Conservation (phyloP, 1,284 basidiomycete species). For the Moesziomyces sp. region DNA sequence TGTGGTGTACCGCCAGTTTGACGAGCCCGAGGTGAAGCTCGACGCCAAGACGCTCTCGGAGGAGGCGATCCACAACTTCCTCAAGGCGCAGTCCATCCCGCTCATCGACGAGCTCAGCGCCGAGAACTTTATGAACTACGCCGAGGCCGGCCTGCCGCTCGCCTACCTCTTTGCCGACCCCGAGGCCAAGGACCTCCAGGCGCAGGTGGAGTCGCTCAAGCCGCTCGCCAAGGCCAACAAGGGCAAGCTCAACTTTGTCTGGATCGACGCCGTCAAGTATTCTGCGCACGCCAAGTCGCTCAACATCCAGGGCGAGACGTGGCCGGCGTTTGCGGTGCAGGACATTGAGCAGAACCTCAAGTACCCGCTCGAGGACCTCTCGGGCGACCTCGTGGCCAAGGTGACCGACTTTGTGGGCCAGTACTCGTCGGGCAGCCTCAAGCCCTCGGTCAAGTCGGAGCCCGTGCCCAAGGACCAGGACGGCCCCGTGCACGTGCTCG, state of each 20-base stretch:
- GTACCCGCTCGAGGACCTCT: conserved; percentile 82
- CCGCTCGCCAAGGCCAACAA: conserved; percentile 84
- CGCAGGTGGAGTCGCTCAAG: conserved; percentile 77
- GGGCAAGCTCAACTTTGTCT: conserved; percentile 94
- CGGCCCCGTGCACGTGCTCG: conserved; percentile 84
- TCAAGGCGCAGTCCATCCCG: conserved; percentile 86
- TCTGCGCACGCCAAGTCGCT: conserved; percentile 94
- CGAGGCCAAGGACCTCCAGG: conserved; percentile 76
- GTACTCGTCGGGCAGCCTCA: conserved; percentile 79
- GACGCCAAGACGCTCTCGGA: conserved; percentile 70
- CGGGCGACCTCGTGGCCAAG: conserved; percentile 72
- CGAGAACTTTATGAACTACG: conserved; percentile 92
- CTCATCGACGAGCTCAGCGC: conserved; percentile 91
- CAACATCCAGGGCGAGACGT: conserved; percentile 80
- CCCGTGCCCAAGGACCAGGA: conserved; percentile 85
- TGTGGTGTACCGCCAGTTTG: conserved; percentile 92
- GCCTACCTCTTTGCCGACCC: conserved; percentile 96
- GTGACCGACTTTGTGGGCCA: conserved; percentile 74
- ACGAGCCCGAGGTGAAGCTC: conserved; percentile 78
- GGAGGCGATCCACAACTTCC: conserved; percentile 73
- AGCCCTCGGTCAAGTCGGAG: conserved; percentile 89
- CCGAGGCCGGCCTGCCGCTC: conserved; percentile 83
- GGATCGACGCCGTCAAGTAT: conserved; percentile 94
- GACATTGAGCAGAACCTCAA: conserved; percentile 85
- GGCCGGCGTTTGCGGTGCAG: conserved; percentile 95